Evolutionary conservation across 2,329 filamentous ascomycete species (phyloP), one percentile per base, ranked within the genome.

Genomic region (Arthrobotrys entomopaga): DNA sequence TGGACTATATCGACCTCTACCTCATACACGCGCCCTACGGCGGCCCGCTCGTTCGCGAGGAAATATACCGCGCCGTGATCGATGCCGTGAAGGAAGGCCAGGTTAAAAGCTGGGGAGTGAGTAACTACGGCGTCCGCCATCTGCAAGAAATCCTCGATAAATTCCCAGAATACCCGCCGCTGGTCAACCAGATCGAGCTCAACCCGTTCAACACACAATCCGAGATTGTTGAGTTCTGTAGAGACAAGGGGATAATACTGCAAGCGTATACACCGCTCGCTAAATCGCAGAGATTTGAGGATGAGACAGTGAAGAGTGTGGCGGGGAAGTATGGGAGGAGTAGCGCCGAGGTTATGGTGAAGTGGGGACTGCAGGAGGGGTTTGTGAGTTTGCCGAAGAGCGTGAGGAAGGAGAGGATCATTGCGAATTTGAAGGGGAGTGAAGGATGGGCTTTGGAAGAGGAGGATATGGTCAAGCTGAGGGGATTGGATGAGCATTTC

Each of bases 221-320:
- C 0, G 84, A 85, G 42, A 92, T 95, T 76, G 86, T 77, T 0
- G 84, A 85, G 11, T 88, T 87, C 77, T 91, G 91, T 79, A 84
- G 87, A 66, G 82, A 86, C 73, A 83, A 93, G 76, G 82, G 84
- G 42, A 93, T 95, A 67, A 82, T 89, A 0, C 85, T 95, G 1
- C 88, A 95, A 81, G 91, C 92, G 0, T 96, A 95, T 77, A 91
- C 91, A 5, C 92, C 92, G 4, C 85, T 95, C 1, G 91, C 88
- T 2, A 85, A 90, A 58, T 91, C 87, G 0, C 83, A 89, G 81
- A 85, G 90, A 16, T 90, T 95, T 85, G 85, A 84, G 54, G 87
- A 95, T 77, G 86, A 87, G 0, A 86, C 83, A 1, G 86, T 95
- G 76, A 81, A 85, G 1, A 81, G 84, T 13, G 80, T 95, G 24